Evolutionary conservation across 495 filamentous ascomycete species (phyloP), one percentile per base, ranked within the genome.

Genomic region (Geopyxis carbonaria): DNA sequence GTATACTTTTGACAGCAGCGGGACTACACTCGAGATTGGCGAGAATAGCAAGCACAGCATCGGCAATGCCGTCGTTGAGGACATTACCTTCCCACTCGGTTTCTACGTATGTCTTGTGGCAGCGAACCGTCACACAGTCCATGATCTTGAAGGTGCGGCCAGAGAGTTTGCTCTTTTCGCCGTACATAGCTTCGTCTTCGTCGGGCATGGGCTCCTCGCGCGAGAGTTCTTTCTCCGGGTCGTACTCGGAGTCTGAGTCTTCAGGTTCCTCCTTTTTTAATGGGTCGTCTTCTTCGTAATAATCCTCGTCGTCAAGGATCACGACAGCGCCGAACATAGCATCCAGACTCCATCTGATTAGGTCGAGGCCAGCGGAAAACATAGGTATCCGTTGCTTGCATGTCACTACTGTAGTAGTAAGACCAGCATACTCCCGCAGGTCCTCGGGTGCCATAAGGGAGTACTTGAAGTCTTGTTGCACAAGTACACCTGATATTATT

Each of bases 81-180:
- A 92, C 79, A 53, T 93, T 97, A 21, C 87, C 89, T 51, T 94
- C 89, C 89, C 89, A 97, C 55, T 93, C 84, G 1, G 94, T 60
- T 51, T 87, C 84, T 5, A 97, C 70, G 51, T 87, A 78, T 16
- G 84, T 77, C 20, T 72, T 61, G 30, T 38, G 47, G 23, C 51
- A 55, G 29, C 75, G 69, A 15, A 93, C 73, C 14, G 69, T 70
- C 10, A 93, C 73, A 56, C 81, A 89, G 40, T 81, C 87, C 89
- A 97, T 93, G 49, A 97, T 72, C 31, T 25, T 48, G 36, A 56
- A 56, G 1, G 47, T 52, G n/a, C 38, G 45, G 9, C 51, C 52
- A 9, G 42, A 51, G 10, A 80, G 61, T 47, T 82, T 91, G 11
- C 68, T 64, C 18, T 74, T 71, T 7, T 64, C 53, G 9, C 63